Percentiles rank a stretch among this genome's conserved stretches.
phyloP scores from a whole-genome alignment of 2,329 filamentous ascomycete genomes.

The Dothidotthia symphoricarpi region DNA sequence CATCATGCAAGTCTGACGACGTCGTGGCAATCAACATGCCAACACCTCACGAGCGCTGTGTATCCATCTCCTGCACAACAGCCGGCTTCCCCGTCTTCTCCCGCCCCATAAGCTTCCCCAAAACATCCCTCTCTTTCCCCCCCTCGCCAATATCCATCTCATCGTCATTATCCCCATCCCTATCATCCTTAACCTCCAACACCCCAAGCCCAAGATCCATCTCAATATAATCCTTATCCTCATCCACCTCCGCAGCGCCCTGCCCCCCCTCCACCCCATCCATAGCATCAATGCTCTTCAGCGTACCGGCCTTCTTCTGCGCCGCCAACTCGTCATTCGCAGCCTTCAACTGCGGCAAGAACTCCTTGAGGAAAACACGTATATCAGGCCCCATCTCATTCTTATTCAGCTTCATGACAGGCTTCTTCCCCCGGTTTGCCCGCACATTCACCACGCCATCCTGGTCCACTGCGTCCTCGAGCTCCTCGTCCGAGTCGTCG shows the following conservation, averaged over 20 bases:
- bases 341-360: constrained; percentile 45
- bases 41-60: constrained; percentile 15
- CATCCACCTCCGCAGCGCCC: too few relatives aligned
- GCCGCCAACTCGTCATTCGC: constrained; percentile 46
- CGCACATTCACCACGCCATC: constrained; percentile 28
- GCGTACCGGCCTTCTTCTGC: constrained; percentile 41
- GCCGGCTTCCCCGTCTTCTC: constrained; percentile 18
- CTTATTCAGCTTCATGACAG: constrained; percentile 28
- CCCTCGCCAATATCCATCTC: neutral
- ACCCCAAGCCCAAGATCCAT: constrained; percentile 51
- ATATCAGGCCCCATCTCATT: constrained; percentile 32
- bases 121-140: constrained; percentile 29
- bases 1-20: neutral
- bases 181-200: constrained; percentile 41
- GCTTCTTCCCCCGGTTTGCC: constrained; percentile 33
- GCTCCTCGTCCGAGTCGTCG: constrained; percentile 24
- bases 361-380: constrained; percentile 40
- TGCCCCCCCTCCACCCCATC: too few relatives aligned
- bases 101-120: constrained; percentile 41
- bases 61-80: constrained; percentile 35
- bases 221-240: constrained; percentile 41
- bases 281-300: constrained; percentile 41
- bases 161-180: constrained; percentile 17
- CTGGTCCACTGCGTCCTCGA: constrained; percentile 10
- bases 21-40: too few relatives aligned